Conservation (phyloP, 2,329 filamentous ascomycete species). For the Calonectria pseudoturangicola region DNA sequence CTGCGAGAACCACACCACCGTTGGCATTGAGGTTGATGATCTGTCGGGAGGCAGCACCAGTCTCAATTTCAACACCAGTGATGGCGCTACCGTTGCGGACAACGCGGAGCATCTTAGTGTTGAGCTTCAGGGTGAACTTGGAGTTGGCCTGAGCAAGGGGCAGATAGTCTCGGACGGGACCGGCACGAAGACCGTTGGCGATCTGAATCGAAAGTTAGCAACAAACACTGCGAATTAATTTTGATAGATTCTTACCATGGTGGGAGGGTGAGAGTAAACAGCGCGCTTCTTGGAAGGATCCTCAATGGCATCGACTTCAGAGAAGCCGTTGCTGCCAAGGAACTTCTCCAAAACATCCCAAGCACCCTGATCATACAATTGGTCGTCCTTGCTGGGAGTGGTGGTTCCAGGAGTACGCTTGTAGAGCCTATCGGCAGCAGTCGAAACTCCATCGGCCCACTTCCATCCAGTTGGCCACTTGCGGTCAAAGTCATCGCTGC, state of each 20-base stretch:
- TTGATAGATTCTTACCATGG: slow-evolving; percentile 42
- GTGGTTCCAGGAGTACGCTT: slow-evolving; percentile 82
- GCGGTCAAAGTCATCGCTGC: slow-evolving; percentile 80
- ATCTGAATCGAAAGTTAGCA: slow-evolving; percentile 71
- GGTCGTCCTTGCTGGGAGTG: slow-evolving; percentile 78
- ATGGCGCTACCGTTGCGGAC: slow-evolving; percentile 76
- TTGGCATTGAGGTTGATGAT: slow-evolving; percentile 53
- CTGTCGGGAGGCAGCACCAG: slow-evolving; percentile 67
- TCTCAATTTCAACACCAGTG: slow-evolving; percentile 81
- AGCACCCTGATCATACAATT: slow-evolving; percentile 80
- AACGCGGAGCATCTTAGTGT: slow-evolving; percentile 80
- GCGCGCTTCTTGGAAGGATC: slow-evolving; percentile 80
- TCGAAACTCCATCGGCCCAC: slow-evolving; percentile 74
- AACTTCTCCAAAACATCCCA: slow-evolving; percentile 77
- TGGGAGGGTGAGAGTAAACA: slow-evolving; percentile 75
- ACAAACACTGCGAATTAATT: not conserved
- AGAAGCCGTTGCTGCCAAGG: slow-evolving; percentile 78
- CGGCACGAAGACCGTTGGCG: slow-evolving; percentile 78
- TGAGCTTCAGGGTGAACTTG: slow-evolving; percentile 81
- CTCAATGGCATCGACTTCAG: slow-evolving; percentile 75
- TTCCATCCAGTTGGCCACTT: slow-evolving; percentile 84
- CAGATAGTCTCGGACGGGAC: slow-evolving; percentile 83
- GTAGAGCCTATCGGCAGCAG: slow-evolving; percentile 78
- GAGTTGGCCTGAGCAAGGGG: slow-evolving; percentile 73
- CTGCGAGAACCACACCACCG: slow-evolving; percentile 75